Conservation (phyloP, 495 filamentous ascomycete genomes). For the Penicillium arizonense region DNA sequence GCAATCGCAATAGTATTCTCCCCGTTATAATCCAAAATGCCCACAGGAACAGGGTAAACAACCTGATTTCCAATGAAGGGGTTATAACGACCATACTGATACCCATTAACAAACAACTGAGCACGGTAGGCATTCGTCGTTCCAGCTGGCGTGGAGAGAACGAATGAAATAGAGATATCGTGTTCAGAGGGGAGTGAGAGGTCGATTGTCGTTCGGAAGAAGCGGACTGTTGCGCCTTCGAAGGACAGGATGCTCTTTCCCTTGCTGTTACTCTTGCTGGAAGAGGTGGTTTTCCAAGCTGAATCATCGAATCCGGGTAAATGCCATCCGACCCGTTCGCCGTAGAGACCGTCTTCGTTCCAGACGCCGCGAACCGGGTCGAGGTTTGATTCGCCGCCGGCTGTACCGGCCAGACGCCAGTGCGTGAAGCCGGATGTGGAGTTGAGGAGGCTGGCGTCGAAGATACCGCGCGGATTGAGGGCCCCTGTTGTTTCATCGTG, state of each 20-base stretch:
- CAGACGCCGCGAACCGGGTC: conserved; percentile 67
- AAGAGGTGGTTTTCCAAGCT: conserved; percentile 30
- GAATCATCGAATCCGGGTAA: conserved; percentile 56
- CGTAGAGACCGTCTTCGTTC: conserved; percentile 70
- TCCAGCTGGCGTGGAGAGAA: conserved; percentile 27
- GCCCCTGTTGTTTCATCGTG: conserved; percentile 61
- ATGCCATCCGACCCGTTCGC: conserved; percentile 67
- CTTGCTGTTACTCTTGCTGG: too few relatives aligned
- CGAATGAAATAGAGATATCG: conserved; percentile 49
- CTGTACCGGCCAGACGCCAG: conserved; percentile 75
- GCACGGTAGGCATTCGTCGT: conserved; percentile 30
- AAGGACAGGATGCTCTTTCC: conserved; percentile 41
- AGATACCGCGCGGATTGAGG: conserved; percentile 67
- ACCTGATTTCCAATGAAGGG: conserved; percentile 53
- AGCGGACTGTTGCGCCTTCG: conserved; percentile 43
- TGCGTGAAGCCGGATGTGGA: conserved; percentile 42
- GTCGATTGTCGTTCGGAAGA: conserved; percentile 57
- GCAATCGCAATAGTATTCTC: conserved; percentile 46
- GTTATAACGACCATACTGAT: conserved; percentile 51
- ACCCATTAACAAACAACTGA: conserved; percentile 48
- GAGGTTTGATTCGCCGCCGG: conserved; percentile 65
- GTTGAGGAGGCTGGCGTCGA: conserved; percentile 51
- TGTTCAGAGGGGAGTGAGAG: conserved; percentile 44
- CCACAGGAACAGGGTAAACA: conserved; percentile 47
- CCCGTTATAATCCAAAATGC: conserved; percentile 46